Conservation (phyloP, 2,329 filamentous ascomycete species). For the Cercospora nicotianae region DNA sequence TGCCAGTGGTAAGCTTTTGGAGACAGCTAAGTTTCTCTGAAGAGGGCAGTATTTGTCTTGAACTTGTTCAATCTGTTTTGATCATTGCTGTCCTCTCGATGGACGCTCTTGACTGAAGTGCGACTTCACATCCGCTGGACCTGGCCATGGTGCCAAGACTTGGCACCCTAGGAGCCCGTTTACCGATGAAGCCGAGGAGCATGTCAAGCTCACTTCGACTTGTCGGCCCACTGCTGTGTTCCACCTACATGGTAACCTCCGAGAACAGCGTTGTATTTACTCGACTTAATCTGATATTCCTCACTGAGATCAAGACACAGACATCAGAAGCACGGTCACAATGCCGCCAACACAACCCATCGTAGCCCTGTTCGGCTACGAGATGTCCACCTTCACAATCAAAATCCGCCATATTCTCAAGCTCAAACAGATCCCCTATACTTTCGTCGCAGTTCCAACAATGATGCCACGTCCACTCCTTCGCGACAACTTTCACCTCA, state of each 20-base stretch:
- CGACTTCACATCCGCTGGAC: not conserved
- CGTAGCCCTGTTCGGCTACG: conserved; percentile 35
- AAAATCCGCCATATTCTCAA: conserved; percentile 42
- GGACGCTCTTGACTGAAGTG: not conserved
- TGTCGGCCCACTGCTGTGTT: not conserved
- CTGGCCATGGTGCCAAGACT: not conserved
- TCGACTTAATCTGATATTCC: not conserved
- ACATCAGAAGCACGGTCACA: not conserved
- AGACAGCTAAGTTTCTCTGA: too few relatives aligned
- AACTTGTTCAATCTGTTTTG: not conserved
- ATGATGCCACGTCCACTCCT: conserved; percentile 45
- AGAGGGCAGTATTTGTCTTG: not conserved
- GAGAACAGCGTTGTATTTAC: not conserved
- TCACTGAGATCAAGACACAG: not conserved
- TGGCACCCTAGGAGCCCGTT: not conserved
- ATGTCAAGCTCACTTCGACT: not conserved
- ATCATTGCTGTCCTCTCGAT: not conserved
- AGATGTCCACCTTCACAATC: conserved; percentile 35
- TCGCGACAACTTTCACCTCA: conserved; percentile 39
- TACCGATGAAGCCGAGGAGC: not conserved
- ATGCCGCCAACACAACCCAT: conserved; percentile 22
- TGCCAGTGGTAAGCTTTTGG: not conserved
- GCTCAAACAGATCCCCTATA: conserved; percentile 43
- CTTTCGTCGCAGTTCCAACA: conserved; percentile 40
- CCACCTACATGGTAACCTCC: not conserved